A percentile compares a stretch with the other conserved stretches of the same genome.
phyloP scores from a whole-genome alignment of 371 early-diverging fungal genomes.

The Mucor velutinosus region DNA sequence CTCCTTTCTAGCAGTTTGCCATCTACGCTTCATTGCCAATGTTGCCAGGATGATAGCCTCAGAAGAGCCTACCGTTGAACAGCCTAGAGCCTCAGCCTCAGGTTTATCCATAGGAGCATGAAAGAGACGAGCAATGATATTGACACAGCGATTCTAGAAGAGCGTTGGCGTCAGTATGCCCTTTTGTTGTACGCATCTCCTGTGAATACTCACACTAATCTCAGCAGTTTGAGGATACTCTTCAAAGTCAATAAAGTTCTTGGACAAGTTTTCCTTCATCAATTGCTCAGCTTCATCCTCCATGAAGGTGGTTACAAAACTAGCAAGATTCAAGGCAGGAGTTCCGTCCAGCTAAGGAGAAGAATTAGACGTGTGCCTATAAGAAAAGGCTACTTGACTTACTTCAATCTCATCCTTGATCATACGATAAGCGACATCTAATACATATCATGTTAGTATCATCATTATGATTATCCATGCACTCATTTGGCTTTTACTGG shows the following conservation, averaged over 20 bases:
- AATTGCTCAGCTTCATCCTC: constrained; percentile 71
- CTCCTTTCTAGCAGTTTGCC: constrained; percentile 58
- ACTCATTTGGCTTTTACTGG: constrained; percentile 24
- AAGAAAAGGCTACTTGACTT: constrained; percentile 3
- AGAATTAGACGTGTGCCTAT: background rate
- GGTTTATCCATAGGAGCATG: constrained; percentile 50
- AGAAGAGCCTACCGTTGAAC: constrained; percentile 72
- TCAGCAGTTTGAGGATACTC: constrained; percentile 65
- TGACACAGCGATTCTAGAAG: constrained; percentile 69
- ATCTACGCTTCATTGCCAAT: constrained; percentile 74
- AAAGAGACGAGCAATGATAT: constrained; percentile 70
- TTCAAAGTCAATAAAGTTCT: constrained; percentile 77
- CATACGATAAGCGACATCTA: constrained; percentile 48
- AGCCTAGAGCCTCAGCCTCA: constrained; percentile 51
- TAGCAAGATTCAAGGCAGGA: constrained; percentile 76
- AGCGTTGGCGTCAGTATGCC: background rate
- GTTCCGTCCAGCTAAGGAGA: constrained; percentile 62
- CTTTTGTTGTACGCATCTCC: background rate
- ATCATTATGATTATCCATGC: background rate
- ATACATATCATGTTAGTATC: background rate
- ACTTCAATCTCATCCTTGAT: constrained; percentile 50
- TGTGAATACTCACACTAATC: constrained; percentile 33
- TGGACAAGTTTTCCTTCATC: constrained; percentile 67
- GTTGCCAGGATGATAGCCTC: constrained; percentile 76
- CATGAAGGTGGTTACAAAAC: constrained; percentile 70